Base-by-base conservation (phyloP, 2,329 filamentous ascomycete genomes). In the Calonectria hongkongensis region DNA sequence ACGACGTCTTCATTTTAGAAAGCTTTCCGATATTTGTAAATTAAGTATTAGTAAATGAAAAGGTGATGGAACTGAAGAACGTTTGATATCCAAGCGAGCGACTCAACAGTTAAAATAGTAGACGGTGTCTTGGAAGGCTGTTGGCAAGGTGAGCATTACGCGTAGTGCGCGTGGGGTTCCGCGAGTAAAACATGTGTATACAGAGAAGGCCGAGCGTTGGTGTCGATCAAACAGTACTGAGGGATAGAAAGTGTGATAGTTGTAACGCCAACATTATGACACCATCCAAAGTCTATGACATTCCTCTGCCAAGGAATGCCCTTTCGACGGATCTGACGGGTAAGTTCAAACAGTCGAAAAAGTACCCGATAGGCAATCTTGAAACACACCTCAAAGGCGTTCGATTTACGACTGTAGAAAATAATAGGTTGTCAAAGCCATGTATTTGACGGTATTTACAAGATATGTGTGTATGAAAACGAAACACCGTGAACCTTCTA, bases 191-290 rank as follows among this genome's bases (percentile, higher is more conserved):
- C 13, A 28, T 25, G 33, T n/a, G n/a, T 41, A 21, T 18, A 12
- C 21, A 25, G 21, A 27, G 13, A 41, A 27, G 36, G 33, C 54
- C 30, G 33, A 60, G 39, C 39, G 12, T 25, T 25, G 21, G 15
- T 60, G 54, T 16, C 54, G 54, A 60, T 60, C 54, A 60, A 39
- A 41, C 54, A 60, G 54, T 41, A n/a, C 21, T 41, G 54, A 60
- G 54, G 54, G 54, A 60, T 39, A 21, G n/a, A 60, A 3, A 28
- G n/a, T 10, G 6, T 25, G 33, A 41, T 60, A 41, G 54, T 39
- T 27, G 54, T 41, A 41, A 27, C 21, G 21, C 18, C 33, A 60
- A 10, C 33, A 60, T 60, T 27, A 41, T 60, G 54, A 25, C 54
- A 39, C 33, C 54, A 60, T 60, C 25, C 7, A 60, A 21, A 41